phyloP scores from a whole-genome alignment of 169 alveolate species.

The Cryptosporidium viatorum region DNA sequence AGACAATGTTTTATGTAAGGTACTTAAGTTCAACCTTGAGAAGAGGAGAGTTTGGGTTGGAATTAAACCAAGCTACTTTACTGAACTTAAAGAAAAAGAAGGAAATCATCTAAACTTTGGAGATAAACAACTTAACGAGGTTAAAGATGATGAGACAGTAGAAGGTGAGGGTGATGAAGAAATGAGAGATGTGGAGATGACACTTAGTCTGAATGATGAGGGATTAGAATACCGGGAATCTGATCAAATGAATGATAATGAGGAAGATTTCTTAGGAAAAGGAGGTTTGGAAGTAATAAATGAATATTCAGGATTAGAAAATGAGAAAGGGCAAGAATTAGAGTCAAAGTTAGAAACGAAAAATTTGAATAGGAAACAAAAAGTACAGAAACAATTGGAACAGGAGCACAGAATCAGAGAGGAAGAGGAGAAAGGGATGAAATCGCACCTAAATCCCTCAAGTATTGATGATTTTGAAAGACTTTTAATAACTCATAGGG shows the following conservation, averaged over 20 bases:
- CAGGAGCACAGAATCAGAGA: conserved; percentile 44
- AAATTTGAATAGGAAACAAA: conserved; percentile 34
- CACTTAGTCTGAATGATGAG: background rate
- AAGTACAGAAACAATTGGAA: conserved; percentile 46
- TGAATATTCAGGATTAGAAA: background rate
- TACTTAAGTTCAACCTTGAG: conserved; percentile 21
- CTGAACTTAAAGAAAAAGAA: conserved; percentile 2
- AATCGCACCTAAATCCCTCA: conserved; percentile 45
- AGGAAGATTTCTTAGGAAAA: background rate
- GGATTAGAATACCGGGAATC: background rate
- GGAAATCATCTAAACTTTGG: background rate
- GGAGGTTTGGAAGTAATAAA: too few species aligned
- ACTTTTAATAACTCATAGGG: conserved; percentile 78
- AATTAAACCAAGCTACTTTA: conserved; percentile 32
- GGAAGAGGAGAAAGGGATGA: conserved; percentile 55
- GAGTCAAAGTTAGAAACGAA: background rate
- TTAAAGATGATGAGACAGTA: background rate
- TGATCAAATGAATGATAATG: background rate
- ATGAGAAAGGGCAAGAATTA: background rate
- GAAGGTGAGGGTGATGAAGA: background rate
- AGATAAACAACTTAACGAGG: background rate
- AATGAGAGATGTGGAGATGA: background rate
- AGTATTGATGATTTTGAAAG: conserved; percentile 81
- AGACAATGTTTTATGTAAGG: conserved; percentile 48
- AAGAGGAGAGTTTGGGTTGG: conserved; percentile 51